These are phyloP conservation scores for Aspergillus chevalieri DNA, from an alignment of 2,329 filamentous ascomycete genomes.

Conservation along the genomic window DNA sequence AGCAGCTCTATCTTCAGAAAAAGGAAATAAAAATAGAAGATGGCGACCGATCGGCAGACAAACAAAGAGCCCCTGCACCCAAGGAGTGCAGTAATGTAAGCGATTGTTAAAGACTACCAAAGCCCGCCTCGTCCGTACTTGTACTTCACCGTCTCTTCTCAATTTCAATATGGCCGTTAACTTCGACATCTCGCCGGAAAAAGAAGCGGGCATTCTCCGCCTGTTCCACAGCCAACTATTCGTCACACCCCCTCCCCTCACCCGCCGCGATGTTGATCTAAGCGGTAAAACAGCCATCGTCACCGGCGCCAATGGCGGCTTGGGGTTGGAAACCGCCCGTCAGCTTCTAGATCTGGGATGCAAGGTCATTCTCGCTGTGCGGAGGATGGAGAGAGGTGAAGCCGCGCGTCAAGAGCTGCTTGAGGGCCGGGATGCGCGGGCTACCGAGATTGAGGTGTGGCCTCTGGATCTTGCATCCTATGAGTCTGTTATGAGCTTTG, in stretches of 20 bases:
- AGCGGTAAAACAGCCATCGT: slow-evolving; percentile 41
- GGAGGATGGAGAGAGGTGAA: slow-evolving; percentile 40
- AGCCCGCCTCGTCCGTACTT: too few species aligned
- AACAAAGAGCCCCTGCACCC: too few species aligned
- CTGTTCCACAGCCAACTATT: background rate
- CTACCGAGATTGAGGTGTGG: slow-evolving; percentile 45
- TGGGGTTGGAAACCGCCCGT: slow-evolving; percentile 43
- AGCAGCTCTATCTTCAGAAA: too few species aligned
- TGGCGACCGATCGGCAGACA: too few species aligned
- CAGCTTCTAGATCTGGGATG: slow-evolving; percentile 39
- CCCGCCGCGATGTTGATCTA: slow-evolving; percentile 4
- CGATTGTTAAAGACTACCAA: too few species aligned
- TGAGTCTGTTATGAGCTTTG: slow-evolving; percentile 41
- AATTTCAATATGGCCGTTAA: background rate
- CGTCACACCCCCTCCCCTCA: background rate
- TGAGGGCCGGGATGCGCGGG: slow-evolving; percentile 15
- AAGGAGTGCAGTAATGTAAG: too few species aligned
- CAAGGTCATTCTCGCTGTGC: slow-evolving; percentile 45
- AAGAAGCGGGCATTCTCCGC: background rate
- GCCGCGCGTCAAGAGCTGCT: slow-evolving; percentile 32
- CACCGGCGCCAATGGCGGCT: slow-evolving; percentile 46
- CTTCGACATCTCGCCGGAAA: background rate
- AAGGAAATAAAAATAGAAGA: too few species aligned
- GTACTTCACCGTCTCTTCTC: too few species aligned
- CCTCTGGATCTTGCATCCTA: slow-evolving; percentile 46